Evolutionary conservation across 805 yeast species (phyloP), one percentile per base, ranked within the genome.

Genomic region (Saturnispora sanitii): DNA sequence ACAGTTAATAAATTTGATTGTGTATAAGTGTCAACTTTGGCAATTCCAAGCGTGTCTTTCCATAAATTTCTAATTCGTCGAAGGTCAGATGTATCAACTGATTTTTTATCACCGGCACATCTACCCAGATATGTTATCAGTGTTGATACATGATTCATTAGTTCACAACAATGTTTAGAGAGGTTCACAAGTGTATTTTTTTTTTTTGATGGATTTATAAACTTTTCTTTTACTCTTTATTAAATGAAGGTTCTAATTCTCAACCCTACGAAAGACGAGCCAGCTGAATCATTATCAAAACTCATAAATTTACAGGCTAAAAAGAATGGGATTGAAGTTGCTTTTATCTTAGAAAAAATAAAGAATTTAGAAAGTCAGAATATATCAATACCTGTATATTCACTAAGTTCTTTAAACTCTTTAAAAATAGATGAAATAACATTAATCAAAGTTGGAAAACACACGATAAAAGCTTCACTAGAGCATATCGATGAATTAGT

Each of bases 1-100:
- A 33, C 21, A 13, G 29, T 18, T 6, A 31, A 29, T 15, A 25
- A 3, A 15, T 25, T n/a, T 9, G 18, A 13, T n/a, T 32, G 26
- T 6, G 7, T 8, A 11, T 18, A 19, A 23, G 18, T 9, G 5
- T 15, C 23, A 11, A 7, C 6, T 16, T 39, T 37, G 7, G 27
- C 33, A 6, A 39, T 23, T 27, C 42, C 42, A 16, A 39, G 42
- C 12, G 28, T 28, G 29, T 33, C 13, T 16, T 39, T 37, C 42
- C 42, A 39, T 4, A 33, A 33, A 16, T 33, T 9, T 16, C 21
- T 33, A 16, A 39, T 16, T 20, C 42, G 42, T 39, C 42, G 42
- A 2, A 39, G 17, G 3, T 25, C 33, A n/a, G n/a, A 4, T 16
- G 16, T 6, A 15, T 16, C 6, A 18, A 21, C 9, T 28, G 26